These are phyloP conservation scores for Blastobotrys apis DNA, from an alignment of 1,139 yeast species.

Conservation along the genomic window DNA sequence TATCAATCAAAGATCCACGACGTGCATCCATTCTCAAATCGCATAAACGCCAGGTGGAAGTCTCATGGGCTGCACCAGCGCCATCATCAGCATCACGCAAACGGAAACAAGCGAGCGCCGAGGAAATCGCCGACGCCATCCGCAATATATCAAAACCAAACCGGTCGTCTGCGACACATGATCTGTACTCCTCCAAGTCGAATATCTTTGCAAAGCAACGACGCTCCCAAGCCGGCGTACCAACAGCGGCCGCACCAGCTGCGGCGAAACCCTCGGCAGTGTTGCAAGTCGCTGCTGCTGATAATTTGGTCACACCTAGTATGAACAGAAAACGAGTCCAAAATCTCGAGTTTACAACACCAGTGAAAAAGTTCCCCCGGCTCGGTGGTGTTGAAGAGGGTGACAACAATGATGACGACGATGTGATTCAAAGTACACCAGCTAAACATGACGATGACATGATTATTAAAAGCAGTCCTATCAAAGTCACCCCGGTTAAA, in stretches of 20 bases:
- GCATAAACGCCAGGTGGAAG: slow-evolving; percentile 8
- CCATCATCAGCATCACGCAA: slow-evolving; percentile 18
- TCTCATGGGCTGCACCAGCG: neutral
- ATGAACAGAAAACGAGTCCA: slow-evolving; percentile 10
- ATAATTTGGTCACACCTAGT: slow-evolving; percentile 13
- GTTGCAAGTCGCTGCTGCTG: slow-evolving; percentile 14
- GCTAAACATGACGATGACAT: neutral
- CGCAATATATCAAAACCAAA: slow-evolving; percentile 25
- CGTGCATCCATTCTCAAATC: neutral
- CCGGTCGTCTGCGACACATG: slow-evolving; percentile 19
- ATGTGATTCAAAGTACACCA: slow-evolving; percentile 6
- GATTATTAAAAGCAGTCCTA: neutral
- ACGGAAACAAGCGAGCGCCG: too few species aligned
- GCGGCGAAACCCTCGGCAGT: slow-evolving; percentile 2
- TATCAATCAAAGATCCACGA: too few species aligned
- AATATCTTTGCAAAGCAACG: slow-evolving; percentile 10
- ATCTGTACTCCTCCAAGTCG: slow-evolving; percentile 14
- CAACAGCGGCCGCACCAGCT: too few species aligned
- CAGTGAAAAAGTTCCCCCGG: slow-evolving; percentile 7
- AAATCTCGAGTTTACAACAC: slow-evolving; percentile 6
- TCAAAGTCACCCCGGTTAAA: neutral
- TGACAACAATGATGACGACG: slow-evolving; percentile 5
- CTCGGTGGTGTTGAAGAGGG: neutral
- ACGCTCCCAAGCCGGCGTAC: neutral
- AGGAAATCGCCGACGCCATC: slow-evolving; percentile 26